These are phyloP conservation scores for Coleophoma cylindrospora DNA, from an alignment of 2,329 filamentous ascomycete species.

Conservation along the genomic window DNA sequence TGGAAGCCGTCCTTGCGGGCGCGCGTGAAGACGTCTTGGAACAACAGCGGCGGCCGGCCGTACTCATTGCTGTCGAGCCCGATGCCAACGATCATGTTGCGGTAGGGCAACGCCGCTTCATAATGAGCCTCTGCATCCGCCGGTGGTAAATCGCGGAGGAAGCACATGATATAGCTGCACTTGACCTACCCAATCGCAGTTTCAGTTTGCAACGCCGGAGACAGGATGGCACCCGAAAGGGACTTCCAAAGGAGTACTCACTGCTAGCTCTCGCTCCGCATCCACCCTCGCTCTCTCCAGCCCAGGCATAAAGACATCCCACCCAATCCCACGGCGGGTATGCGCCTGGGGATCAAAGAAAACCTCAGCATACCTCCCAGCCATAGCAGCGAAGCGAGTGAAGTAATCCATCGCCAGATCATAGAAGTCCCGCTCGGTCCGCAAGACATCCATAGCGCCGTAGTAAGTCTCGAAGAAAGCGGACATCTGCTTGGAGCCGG, in stretches of 20 bases:
- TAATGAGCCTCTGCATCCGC: conserved; percentile 43
- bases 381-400: conserved; percentile 51
- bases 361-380: conserved; percentile 65
- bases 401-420: conserved; percentile 67
- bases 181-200: conserved; percentile 4
- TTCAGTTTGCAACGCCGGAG: too few relatives aligned
- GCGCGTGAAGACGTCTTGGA: conserved; percentile 51
- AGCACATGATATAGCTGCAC: conserved; percentile 62
- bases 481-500: conserved; percentile 1
- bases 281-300: conserved; percentile 52
- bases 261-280: conserved; percentile 52
- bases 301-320: conserved; percentile 56
- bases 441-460: conserved; percentile 63
- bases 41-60: conserved; percentile 48
- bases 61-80: conserved; percentile 60
- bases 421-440: conserved; percentile 60
- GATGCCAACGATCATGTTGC: conserved; percentile 41
- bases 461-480: conserved; percentile 69
- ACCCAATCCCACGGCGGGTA: conserved; percentile 53
- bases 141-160: conserved; percentile 62
- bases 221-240: too few relatives aligned
- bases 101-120: conserved; percentile 24
- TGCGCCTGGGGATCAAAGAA: conserved; percentile 78
- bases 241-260: conserved; percentile 31
- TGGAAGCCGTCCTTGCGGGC: conserved; percentile 45